Base-by-base conservation (phyloP, 306 rosid genomes). In the Calophaca sinica region DNA sequence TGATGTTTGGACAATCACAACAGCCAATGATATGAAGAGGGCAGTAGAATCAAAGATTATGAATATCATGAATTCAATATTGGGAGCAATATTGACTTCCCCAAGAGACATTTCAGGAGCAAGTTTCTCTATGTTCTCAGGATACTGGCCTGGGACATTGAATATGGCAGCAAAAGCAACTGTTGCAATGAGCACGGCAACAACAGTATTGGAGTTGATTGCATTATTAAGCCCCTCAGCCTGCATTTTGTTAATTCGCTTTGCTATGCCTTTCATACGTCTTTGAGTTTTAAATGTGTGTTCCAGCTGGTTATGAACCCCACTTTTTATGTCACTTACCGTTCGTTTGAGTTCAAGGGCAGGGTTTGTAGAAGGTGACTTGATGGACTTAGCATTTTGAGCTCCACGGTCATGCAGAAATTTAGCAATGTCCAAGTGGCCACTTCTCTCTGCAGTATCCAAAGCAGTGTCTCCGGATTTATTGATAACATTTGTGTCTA, bases 111-210 rank as follows among this genome's bases (percentile, higher is more conserved):
- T 64, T 53, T 2, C 75, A 9, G 84, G 87, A 36, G 84, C 6
- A 0, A 75, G 81, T 0, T 28, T 2, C 0, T 13, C 0, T 7
- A 6, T 26, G 42, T 45, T 3, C 6, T 68, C 28, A 4, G 87
- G 87, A 70, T 87, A 91, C 68, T 81, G 92, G 32, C 97, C 97
- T 0, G 97, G 97, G 70, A 87, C 62, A 35, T 52, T 83, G 74
- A 89, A 91, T 75, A 91, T 87, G 78, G 97, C 97, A 35, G 97
- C 93, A 53, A 89, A 89, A 86, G 97, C 84, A 54, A 91, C 96
- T 1, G 94, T 87, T 72, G 97, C 93, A 72, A 89, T 91, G 57
- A 91, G 91, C 53, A 91, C 91, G 57, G 96, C 97, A 68, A 89
- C 96, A 11, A 91, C 42, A 2, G 90, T 91, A 68, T 87, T 89